A percentile compares a stretch with the other conserved stretches of the same genome.
phyloP scores from a whole-genome alignment of 129 eudicot genomes.

The Pulicaria dysenterica region DNA sequence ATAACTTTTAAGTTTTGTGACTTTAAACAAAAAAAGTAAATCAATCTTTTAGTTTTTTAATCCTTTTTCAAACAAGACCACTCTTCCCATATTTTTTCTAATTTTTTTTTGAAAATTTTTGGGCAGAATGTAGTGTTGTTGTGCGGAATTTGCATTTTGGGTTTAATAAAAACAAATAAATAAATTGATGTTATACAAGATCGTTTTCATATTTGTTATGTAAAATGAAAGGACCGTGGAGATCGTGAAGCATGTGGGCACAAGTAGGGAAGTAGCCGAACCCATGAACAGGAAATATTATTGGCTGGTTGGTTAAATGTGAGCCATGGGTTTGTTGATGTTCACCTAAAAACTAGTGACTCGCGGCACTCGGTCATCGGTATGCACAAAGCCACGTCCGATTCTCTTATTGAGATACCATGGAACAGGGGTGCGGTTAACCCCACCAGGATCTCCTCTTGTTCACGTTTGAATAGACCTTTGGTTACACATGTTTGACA shows the following conservation, averaged over 20 bases:
- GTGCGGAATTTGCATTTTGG: no score
- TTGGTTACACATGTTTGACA: background rate
- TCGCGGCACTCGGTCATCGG: background rate
- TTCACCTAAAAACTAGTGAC: no score
- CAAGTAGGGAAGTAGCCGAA: background rate
- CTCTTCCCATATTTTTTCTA: no score
- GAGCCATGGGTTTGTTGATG: background rate
- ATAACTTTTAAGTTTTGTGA: no score
- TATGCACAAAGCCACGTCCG: background rate
- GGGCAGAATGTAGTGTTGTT: no score
- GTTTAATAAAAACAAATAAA: no score
- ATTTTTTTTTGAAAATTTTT: no score
- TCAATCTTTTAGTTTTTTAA: no score
- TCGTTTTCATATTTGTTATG: background rate
- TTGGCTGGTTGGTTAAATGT: background rate
- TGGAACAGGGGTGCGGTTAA: background rate
- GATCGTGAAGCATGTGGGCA: background rate
- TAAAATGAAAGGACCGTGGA: background rate
- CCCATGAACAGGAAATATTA: background rate
- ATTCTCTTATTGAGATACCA: background rate
- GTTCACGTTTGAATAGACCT: slow-evolving; percentile 8
- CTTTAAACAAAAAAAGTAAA: no score
- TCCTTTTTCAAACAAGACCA: no score
- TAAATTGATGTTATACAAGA: no score
- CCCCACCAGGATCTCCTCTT: slow-evolving; percentile 19